A percentile compares a stretch with the other conserved stretches of the same genome.
phyloP scores from a whole-genome alignment of 2,329 filamentous ascomycete genomes.

The Sporothrix luriei region DNA sequence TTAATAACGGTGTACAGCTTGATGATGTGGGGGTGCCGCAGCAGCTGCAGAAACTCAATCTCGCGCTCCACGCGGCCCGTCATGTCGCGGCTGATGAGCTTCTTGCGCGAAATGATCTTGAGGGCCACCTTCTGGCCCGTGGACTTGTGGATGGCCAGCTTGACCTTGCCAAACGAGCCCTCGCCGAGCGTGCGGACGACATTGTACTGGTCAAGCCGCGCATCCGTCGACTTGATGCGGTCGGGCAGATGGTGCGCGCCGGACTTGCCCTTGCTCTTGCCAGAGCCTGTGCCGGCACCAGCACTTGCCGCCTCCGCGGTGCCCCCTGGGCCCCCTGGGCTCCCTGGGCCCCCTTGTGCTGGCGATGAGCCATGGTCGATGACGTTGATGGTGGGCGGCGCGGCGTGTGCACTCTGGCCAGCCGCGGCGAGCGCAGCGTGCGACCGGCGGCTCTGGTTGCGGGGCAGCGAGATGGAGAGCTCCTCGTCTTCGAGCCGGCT shows the following conservation, averaged over 20 bases:
- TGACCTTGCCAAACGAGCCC: slow-evolving; percentile 98
- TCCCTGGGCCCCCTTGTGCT: slow-evolving; percentile 32
- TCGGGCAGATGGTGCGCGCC: slow-evolving; percentile 28
- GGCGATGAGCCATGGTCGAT: slow-evolving; percentile 39
- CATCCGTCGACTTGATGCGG: slow-evolving; percentile 43
- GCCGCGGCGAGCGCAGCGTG: slow-evolving; percentile 34
- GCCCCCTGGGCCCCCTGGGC: no score
- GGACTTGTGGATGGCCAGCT: slow-evolving; percentile 88
- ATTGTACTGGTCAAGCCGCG: slow-evolving; percentile 73
- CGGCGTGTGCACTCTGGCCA: slow-evolving; percentile 31
- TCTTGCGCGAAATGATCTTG: slow-evolving; percentile 96
- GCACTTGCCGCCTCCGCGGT: slow-evolving; percentile 34
- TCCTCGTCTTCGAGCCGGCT: slow-evolving; percentile 76
- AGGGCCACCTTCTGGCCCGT: slow-evolving; percentile 94
- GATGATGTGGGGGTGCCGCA: slow-evolving; percentile 97
- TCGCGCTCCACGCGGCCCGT: slow-evolving; percentile 95
- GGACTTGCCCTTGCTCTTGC: slow-evolving; percentile 34
- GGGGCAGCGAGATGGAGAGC: slow-evolving; percentile 74
- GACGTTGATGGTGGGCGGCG: slow-evolving; percentile 45
- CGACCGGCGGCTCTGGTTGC: slow-evolving; percentile 62
- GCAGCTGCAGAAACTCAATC: slow-evolving; percentile 94
- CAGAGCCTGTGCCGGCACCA: slow-evolving; percentile 25
- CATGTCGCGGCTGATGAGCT: slow-evolving; percentile 97
- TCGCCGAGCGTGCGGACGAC: slow-evolving; percentile 90
- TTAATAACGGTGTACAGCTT: slow-evolving; percentile 99